These are phyloP conservation scores for Daldinia childiae DNA, from an alignment of 495 filamentous ascomycete genomes.

Conservation along the genomic window DNA sequence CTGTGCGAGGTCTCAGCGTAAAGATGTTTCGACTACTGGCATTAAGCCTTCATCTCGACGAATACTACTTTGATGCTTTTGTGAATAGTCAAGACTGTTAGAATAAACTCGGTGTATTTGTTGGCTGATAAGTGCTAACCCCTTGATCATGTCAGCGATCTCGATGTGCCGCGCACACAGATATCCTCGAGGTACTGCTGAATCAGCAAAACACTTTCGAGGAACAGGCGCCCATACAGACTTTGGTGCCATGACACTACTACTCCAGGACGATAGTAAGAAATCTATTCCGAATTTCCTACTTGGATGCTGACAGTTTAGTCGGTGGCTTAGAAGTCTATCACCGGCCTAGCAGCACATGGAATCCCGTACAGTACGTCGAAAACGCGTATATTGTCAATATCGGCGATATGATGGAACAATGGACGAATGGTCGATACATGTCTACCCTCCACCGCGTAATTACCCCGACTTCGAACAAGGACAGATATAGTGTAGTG, in stretches of 20 bases:
- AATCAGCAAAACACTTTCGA: constrained; percentile 44
- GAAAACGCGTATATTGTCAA: constrained; percentile 62
- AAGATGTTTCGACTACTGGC: constrained; percentile 54
- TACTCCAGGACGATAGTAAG: constrained; percentile 56
- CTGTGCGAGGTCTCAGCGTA: constrained; percentile 48
- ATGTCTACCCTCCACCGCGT: constrained; percentile 62
- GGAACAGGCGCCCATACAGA: constrained; percentile 62
- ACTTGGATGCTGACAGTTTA: constrained; percentile 8
- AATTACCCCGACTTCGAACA: constrained; percentile 53
- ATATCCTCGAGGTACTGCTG: constrained; percentile 37
- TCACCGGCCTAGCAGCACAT: constrained; percentile 49
- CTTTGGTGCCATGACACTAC: constrained; percentile 58
- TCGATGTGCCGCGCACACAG: constrained; percentile 49
- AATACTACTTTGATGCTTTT: constrained; percentile 56
- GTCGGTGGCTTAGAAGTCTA: constrained; percentile 59
- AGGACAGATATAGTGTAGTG: constrained; percentile 60
- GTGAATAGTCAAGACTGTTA: constrained; percentile 48
- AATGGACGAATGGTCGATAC: constrained; percentile 58
- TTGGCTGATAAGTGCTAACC: constrained; percentile 10
- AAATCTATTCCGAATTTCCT: not conserved
- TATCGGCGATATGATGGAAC: constrained; percentile 61
- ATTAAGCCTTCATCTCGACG: constrained; percentile 51
- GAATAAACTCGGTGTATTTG: not conserved
- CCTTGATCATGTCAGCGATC: constrained; percentile 27
- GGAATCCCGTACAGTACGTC: constrained; percentile 58